Conservation (phyloP, 2,329 filamentous ascomycete genomes). For the Septoria petroselini region DNA sequence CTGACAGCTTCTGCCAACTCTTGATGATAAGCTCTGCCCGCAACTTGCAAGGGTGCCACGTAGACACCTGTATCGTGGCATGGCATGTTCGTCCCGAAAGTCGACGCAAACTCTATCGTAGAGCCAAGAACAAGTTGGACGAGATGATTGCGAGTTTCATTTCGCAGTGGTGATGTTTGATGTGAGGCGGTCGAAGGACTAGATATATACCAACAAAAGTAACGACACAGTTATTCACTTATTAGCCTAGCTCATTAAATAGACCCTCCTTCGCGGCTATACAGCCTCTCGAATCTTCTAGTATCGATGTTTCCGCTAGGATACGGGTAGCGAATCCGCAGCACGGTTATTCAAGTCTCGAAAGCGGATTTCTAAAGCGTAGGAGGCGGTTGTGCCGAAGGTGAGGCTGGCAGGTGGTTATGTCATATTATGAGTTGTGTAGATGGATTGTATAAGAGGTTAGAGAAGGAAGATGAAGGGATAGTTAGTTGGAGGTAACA, state of each 20-base stretch:
- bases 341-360: slow-evolving; percentile 18
- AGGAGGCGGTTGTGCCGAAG: slow-evolving; percentile 9
- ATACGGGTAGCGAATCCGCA: slow-evolving; percentile 10
- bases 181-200: no score
- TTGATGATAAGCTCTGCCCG: no score
- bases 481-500: no score
- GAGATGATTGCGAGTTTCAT: no score
- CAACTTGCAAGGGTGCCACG: no score
- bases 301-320: slow-evolving; percentile 12
- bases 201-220: neutral
- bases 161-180: no score
- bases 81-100: no score
- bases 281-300: slow-evolving; percentile 13
- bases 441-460: neutral
- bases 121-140: no score
- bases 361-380: slow-evolving; percentile 13
- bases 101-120: no score
- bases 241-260: no score
- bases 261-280: neutral
- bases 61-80: no score
- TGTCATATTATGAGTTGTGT: neutral
- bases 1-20: no score
- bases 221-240: neutral
- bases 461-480: neutral
- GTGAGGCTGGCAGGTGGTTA: slow-evolving; percentile 8